A percentile compares a stretch with the other conserved stretches of the same genome.
Conservation (phyloP, 192 early-diverging fungal species). For the Entophlyctis luteolus region DNA sequence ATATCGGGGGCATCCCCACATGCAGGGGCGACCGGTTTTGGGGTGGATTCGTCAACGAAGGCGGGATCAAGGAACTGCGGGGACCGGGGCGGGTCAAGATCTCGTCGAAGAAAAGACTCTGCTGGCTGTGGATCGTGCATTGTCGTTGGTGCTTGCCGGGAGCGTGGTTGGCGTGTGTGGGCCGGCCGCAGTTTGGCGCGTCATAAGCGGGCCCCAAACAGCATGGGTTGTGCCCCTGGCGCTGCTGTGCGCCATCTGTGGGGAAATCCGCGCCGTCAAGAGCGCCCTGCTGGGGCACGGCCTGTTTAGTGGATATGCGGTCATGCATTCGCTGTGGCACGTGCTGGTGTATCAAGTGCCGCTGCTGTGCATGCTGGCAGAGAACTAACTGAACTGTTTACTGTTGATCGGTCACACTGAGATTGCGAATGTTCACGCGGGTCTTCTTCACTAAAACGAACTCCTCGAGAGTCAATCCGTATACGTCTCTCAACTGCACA, state of each 20-base stretch:
- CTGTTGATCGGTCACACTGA: no score
- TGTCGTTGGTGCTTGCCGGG: background rate
- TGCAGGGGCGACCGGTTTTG: background rate
- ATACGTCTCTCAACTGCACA: no score
- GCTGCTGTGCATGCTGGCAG: background rate
- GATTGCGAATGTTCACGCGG: no score
- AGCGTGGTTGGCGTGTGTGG: background rate
- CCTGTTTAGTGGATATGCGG: background rate
- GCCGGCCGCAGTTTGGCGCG: background rate
- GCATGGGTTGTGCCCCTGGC: background rate
- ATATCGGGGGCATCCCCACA: background rate
- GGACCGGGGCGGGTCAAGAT: background rate
- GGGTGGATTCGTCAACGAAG: background rate
- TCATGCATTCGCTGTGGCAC: conserved; percentile 3
- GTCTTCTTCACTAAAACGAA: no score
- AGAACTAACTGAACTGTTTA: no score
- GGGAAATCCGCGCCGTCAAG: background rate
- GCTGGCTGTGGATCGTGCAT: background rate
- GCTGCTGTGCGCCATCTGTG: background rate
- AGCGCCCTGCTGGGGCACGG: background rate
- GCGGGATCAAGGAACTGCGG: background rate
- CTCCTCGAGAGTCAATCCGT: no score
- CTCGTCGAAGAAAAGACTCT: background rate
- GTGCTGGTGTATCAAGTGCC: conserved; percentile 12
- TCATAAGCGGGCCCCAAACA: background rate